Base-by-base conservation (phyloP, 768 basidiomycete species). In the Mycena metata region DNA sequence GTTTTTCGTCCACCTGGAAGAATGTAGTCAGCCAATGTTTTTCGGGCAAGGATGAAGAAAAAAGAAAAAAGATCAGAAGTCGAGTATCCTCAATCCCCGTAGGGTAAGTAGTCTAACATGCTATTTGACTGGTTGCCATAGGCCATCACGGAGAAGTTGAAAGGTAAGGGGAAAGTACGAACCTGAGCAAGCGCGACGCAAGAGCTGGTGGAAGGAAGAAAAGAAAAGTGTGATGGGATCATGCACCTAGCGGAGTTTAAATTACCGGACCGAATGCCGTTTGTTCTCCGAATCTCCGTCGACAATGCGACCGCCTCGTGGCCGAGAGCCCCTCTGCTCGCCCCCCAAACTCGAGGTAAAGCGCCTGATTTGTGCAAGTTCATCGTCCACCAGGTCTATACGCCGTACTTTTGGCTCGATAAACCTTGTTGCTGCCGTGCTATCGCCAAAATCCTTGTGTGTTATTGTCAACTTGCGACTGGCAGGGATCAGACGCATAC, bases 101-200 rank as follows among this genome's bases (percentile, higher is more conserved):
- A 63, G 69, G 55, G 41, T 77, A 70, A 72, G 76, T 72, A 77
- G 77, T 77, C 74, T 77, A 78, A 73, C 76, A 78, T 76, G 75
- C 77, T 67, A 58, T 71, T 72, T n/a, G 75, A 76, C 76, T 72
- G 64, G 58, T 59, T 36, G 75, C 75, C 73, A 56, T 19, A 71
- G 70, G 70, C 66, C 62, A 68, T 67, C 66, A 60, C 49, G 26
- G 43, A 51, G 46, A 21, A 33, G n/a, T n/a, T n/a, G n/a, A n/a
- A n/a, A n/a, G n/a, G n/a, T n/a, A n/a, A n/a, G n/a, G n/a, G n/a
- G n/a, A n/a, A n/a, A n/a, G n/a, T n/a, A n/a, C n/a, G n/a, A n/a
- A n/a, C n/a, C n/a, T n/a, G n/a, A n/a, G n/a, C n/a, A n/a, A n/a
- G n/a, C n/a, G n/a, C n/a, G n/a, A n/a, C n/a, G n/a, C n/a, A n/a